Base-by-base conservation (phyloP, 176 grass and related monocot genomes). In the Chloris gayana region DNA sequence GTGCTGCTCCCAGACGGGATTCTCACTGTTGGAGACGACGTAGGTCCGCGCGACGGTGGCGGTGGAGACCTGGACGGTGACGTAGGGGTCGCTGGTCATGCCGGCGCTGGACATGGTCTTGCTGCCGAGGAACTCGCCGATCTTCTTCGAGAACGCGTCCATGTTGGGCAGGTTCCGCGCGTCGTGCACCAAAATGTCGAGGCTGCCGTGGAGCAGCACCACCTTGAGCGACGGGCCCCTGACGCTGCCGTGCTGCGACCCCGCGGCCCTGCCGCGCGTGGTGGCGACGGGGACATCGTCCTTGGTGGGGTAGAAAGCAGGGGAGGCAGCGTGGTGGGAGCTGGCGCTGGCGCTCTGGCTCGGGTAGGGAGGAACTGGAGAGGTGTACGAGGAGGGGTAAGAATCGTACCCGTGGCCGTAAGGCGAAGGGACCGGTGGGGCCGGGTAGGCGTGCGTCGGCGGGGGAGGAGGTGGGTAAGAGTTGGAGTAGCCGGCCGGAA, bases 71-170 rank as follows among this genome's bases (percentile, higher is more conserved):
- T 78, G 84, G 27, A 97, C 70, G 29, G 87, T 90, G 27, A 97
- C 91, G 6, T 94, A 97, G 7, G 94, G 94, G 32, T 97, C 94
- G 58, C 94, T 97, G 65, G 94, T 97, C n/a, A 91, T 85, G 17
- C 47, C 53, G 17, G 72, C 59, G 56, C 30, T 64, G 56, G 85
- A 74, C 31, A 80, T 82, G 5, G 35, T 37, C 69, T 94, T 94
- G 53, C 72, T 35, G 38, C 76, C 79, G 30, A 91, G 64, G 61
- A 94, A 24, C 2, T 94, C 89, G 25, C 47, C 69, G 1, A 97
- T 11, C 8, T 56, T 88, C 91, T 90, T 97, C 26, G 88, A 88
- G 82, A 97, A 94, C 78, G 90, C 84, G 72, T 97, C 94, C 73
- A 88, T 88, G 85, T 94, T 97, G 19, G 94, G 94, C 35, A 97